Base-by-base conservation (phyloP, 257 asterid genomes). In the Salvia hispanica region DNA sequence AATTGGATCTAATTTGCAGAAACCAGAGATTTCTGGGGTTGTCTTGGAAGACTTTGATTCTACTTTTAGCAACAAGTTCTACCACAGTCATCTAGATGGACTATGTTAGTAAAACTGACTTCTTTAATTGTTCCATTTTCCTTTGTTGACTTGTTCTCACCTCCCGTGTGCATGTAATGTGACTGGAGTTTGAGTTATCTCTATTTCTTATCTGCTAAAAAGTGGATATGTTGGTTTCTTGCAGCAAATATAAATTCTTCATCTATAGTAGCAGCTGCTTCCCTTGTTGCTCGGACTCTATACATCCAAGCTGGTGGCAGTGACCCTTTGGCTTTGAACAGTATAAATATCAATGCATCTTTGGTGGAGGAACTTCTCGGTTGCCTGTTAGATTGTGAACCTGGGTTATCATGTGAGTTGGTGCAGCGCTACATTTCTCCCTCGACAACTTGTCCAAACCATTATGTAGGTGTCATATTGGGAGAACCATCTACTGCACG, bases 1-100 rank as follows among this genome's bases (percentile, higher is more conserved):
- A 25, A 67, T 31, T 50, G 54, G 64, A 66, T 62, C 62, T 59
- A 69, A 64, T 70, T 62, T 70, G 80, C 96, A 93, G 99, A 85
- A 82, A 62, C 88, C 96, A 8, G 78, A 79, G 58, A 81, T 82
- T 77, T 83, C 97, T 58, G 99, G 97, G 53, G 68, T 93, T 63
- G 95, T 93, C 72, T 64, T 93, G 83, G 97, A 88, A 83, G 99
- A 93, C 80, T 93, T 93, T 25, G 99, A 93, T 84, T 65, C 89
- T 74, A 66, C 87, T 57, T 93, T 88, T 74, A 80, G 90, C 80
- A 90, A 90, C 82, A 78, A 83, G 70, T 93, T 85, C 83, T 93
- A 93, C 80, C 97, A 93, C 85, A 93, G 99, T 72, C 96, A 90
- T 83, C 85, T 90, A 52, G 99, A 93, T 80, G 89, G 82, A 83